phyloP scores from a whole-genome alignment of 2,329 filamentous ascomycete genomes.

The Lachnellula arida region DNA sequence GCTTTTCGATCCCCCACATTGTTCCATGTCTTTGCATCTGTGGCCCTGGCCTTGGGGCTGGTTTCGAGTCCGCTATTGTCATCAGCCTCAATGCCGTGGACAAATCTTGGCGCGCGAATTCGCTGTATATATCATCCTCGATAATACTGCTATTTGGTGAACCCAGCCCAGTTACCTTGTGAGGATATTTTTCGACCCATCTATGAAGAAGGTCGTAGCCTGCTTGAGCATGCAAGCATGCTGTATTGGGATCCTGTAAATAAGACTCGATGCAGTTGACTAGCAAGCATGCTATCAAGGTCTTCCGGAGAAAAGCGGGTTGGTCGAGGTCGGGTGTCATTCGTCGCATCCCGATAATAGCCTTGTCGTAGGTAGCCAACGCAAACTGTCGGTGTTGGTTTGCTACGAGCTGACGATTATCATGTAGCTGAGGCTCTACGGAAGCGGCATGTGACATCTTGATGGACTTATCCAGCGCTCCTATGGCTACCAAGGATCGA shows the following conservation, averaged over 20 bases:
- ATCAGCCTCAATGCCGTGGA: too few relatives aligned
- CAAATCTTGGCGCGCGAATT: slow-evolving; percentile 9
- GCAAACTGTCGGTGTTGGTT: slow-evolving; percentile 12
- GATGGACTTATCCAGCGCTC: slow-evolving; percentile 12
- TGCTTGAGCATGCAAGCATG: slow-evolving; percentile 8
- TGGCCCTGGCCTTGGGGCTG: too few relatives aligned
- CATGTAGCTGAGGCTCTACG: neutral
- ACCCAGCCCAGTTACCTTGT: neutral
- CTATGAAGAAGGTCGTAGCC: slow-evolving; percentile 8
- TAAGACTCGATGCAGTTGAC: slow-evolving; percentile 13
- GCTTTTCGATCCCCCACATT: slow-evolving; percentile 7
- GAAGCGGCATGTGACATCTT: slow-evolving; percentile 4
- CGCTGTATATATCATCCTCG: slow-evolving; percentile 13
- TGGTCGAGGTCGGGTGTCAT: slow-evolving; percentile 2
- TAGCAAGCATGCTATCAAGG: slow-evolving; percentile 13
- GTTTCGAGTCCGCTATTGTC: too few relatives aligned
- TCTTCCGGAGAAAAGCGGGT: slow-evolving; percentile 3
- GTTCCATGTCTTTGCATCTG: neutral
- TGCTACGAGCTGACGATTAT: too few relatives aligned
- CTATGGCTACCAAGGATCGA: slow-evolving; percentile 14
- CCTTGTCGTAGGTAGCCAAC: slow-evolving; percentile 8
- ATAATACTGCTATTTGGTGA: slow-evolving; percentile 8
- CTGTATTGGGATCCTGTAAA: slow-evolving; percentile 7
- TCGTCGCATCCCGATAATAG: slow-evolving; percentile 12
- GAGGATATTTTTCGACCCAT: neutral